Percentiles rank a stretch among this genome's conserved stretches.
Evolutionary conservation across 2,329 filamentous ascomycete genomes (phyloP).

Genomic region (Alternaria burnsii): DNA sequence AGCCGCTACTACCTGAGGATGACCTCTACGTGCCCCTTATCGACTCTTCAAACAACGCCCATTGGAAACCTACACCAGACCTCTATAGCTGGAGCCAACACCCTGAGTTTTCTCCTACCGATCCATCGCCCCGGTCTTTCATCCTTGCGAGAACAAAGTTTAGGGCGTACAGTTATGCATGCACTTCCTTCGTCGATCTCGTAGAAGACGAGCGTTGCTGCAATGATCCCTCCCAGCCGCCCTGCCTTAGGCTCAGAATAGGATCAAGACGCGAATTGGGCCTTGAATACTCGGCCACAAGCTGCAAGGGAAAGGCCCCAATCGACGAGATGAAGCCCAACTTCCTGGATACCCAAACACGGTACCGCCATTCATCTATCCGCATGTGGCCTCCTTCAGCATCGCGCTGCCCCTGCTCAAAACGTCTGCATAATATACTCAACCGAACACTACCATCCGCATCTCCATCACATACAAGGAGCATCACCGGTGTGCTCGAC

Average conservation of each 20-base stretch:
- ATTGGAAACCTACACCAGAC: slow-evolving; percentile 48
- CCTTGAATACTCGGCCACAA: slow-evolving; percentile 5
- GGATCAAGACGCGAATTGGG: slow-evolving; percentile 55
- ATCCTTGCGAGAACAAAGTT: slow-evolving; percentile 64
- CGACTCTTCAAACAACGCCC: slow-evolving; percentile 46
- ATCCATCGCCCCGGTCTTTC: slow-evolving; percentile 53
- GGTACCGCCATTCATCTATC: slow-evolving; percentile 41
- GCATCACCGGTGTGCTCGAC: slow-evolving; percentile 42
- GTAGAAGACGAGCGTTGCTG: slow-evolving; percentile 60
- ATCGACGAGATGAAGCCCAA: slow-evolving; percentile 2
- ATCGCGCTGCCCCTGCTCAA: slow-evolving; percentile 37
- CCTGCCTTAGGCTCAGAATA: slow-evolving; percentile 61
- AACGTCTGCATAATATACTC: slow-evolving; percentile 43
- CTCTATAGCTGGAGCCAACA: slow-evolving; percentile 60
- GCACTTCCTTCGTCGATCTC: slow-evolving; percentile 67
- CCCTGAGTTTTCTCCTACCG: slow-evolving; percentile 56
- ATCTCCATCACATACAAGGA: slow-evolving; percentile 13
- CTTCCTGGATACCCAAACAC: slow-evolving; percentile 23
- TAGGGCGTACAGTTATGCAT: slow-evolving; percentile 63
- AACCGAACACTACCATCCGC: slow-evolving; percentile 34
- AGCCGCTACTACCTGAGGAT: slow-evolving; percentile 34
- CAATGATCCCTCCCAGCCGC: slow-evolving; percentile 32
- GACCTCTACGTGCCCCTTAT: slow-evolving; percentile 39
- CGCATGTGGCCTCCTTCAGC: slow-evolving; percentile 48
- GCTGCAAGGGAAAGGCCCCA: slow-evolving; percentile 15